These are phyloP conservation scores for Ziziphus jujuba DNA, from an alignment of 306 rosid species.

Conservation along the genomic window DNA sequence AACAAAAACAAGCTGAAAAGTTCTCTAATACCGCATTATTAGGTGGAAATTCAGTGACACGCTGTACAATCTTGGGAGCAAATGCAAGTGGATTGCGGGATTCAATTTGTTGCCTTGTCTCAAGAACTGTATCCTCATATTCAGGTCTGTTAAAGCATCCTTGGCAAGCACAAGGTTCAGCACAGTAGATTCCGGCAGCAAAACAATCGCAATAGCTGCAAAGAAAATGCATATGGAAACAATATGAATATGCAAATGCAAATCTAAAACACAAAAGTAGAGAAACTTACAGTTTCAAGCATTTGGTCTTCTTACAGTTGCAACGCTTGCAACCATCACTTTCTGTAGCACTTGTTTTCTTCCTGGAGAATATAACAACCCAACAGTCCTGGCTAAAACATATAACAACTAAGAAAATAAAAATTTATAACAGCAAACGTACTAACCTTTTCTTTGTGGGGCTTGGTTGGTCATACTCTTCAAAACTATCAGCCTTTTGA, in stretches of 20 bases:
- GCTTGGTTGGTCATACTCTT: conserved; percentile 36
- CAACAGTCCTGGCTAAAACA: conserved; percentile 12
- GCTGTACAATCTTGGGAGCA: conserved; percentile 54
- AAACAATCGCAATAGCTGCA: conserved; percentile 81
- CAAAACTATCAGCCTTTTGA: conserved; percentile 25
- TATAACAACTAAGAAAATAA: conserved; percentile 1
- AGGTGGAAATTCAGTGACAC: conserved; percentile 22
- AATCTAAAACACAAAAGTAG: conserved; percentile 11
- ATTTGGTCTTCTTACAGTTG: conserved; percentile 66
- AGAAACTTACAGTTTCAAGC: conserved; percentile 76
- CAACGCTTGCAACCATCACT: conserved; percentile 51
- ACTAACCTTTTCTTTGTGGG: conserved; percentile 55
- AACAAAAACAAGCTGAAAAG: not conserved
- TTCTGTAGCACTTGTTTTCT: conserved; percentile 26
- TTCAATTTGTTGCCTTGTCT: conserved; percentile 42
- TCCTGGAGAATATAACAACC: conserved; percentile 44
- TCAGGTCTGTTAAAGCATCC: conserved; percentile 61
- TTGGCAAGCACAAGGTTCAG: conserved; percentile 55
- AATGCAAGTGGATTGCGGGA: conserved; percentile 72
- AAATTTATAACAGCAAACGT: conserved; percentile 6
- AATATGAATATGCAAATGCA: not conserved
- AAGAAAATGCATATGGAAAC: conserved; percentile 14
- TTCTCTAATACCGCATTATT: conserved; percentile 38
- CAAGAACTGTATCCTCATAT: conserved; percentile 40
- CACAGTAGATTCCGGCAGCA: conserved; percentile 54